A percentile compares a stretch with the other conserved stretches of the same genome.
phyloP scores from a whole-genome alignment of 768 basidiomycete species.

The Lactifluus rugatus region DNA sequence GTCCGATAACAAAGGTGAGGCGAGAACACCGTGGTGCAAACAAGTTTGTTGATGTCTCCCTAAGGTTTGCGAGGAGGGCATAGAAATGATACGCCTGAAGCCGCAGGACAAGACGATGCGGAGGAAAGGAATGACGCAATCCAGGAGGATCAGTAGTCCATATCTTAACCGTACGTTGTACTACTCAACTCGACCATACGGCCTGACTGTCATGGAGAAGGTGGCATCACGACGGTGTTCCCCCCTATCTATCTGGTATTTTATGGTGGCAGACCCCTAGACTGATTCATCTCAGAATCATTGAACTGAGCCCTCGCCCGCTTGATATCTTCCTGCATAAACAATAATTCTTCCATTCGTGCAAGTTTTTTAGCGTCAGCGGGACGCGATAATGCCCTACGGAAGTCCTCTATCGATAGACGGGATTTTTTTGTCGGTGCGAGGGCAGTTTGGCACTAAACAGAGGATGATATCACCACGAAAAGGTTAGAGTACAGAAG shows the following conservation, averaged over 20 bases:
- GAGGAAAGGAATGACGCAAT: conserved; percentile 28
- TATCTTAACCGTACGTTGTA: neutral
- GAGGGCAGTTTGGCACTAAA: conserved; percentile 69
- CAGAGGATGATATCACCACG: neutral
- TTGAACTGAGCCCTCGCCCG: conserved; percentile 76
- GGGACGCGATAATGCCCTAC: conserved; percentile 67
- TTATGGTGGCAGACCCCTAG: conserved; percentile 37
- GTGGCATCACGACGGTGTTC: conserved; percentile 8
- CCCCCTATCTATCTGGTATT: conserved; percentile 1
- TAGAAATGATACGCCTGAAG: conserved; percentile 21
- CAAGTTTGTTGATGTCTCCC: neutral
- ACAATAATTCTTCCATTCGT: conserved; percentile 82
- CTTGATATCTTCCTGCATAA: conserved; percentile 93
- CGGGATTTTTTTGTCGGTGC: conserved; percentile 59
- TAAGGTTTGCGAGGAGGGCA: conserved; percentile 51
- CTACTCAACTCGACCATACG: neutral
- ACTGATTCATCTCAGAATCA: conserved; percentile 38
- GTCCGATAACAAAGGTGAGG: conserved; percentile 58
- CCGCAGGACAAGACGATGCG: conserved; percentile 22
- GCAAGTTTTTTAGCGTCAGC: conserved; percentile 91
- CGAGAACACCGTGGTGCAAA: neutral
- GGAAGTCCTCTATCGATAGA: conserved; percentile 79
- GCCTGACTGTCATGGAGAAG: neutral
- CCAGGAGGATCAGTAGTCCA: conserved; percentile 53
- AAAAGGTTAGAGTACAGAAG: conserved; percentile 9